phyloP scores from a whole-genome alignment of 352 stramenopile genomes.

The Pythium sukuiense region DNA sequence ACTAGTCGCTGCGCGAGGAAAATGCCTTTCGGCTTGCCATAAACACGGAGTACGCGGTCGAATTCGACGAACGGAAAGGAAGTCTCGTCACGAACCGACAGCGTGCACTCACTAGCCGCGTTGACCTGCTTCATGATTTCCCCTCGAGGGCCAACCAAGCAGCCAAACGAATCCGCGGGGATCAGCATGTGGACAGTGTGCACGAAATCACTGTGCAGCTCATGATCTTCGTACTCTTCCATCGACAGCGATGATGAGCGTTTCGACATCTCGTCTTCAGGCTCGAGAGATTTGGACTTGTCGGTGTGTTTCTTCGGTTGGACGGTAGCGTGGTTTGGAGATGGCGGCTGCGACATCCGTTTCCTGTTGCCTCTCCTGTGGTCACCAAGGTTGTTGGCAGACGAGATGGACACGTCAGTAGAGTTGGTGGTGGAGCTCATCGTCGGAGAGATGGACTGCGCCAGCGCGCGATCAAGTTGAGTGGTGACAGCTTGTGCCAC shows the following conservation, averaged over 20 bases:
- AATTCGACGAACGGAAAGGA: slow-evolving; percentile 44
- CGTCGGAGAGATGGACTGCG: slow-evolving; percentile 14
- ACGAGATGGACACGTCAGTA: slow-evolving; percentile 10
- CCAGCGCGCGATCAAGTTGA: background rate
- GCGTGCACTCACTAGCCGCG: slow-evolving; percentile 43
- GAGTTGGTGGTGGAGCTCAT: slow-evolving; percentile 22
- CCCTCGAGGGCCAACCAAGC: slow-evolving; percentile 52
- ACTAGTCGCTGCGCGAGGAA: slow-evolving; percentile 61
- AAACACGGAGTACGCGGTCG: slow-evolving; percentile 57
- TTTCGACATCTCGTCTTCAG: slow-evolving; percentile 6
- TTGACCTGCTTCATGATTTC: slow-evolving; percentile 52
- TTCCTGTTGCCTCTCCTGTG: background rate
- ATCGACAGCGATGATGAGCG: slow-evolving; percentile 18
- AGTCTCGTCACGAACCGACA: slow-evolving; percentile 45
- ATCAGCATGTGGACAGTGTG: slow-evolving; percentile 73
- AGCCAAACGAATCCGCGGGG: slow-evolving; percentile 44
- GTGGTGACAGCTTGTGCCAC: background rate
- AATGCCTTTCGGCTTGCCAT: slow-evolving; percentile 57
- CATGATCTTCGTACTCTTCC: slow-evolving; percentile 59
- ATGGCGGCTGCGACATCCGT: background rate
- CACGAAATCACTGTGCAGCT: slow-evolving; percentile 52
- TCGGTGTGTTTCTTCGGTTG: background rate
- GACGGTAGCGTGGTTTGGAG: background rate
- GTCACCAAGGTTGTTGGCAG: slow-evolving; percentile 11
- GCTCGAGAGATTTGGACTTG: background rate